Percentiles rank a stretch among this genome's conserved stretches.
Conservation (phyloP, 495 filamentous ascomycete genomes). For the Sporormia fimetaria region DNA sequence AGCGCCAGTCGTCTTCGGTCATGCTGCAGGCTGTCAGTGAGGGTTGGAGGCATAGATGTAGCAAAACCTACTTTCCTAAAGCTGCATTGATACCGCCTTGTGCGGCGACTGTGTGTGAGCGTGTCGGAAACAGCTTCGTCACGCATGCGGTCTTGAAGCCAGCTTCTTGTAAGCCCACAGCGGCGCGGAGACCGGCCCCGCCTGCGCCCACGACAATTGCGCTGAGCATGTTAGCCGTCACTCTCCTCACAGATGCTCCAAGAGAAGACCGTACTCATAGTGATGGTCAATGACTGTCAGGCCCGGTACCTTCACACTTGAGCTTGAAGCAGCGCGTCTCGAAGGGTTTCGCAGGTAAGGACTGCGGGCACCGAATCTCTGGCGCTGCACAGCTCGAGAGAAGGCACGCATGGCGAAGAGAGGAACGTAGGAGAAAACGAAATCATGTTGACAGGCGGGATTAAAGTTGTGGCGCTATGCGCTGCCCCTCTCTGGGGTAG, state of each 20-base stretch:
- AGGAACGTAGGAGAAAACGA: too few species aligned
- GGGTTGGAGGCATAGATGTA: neutral
- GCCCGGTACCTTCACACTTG: neutral
- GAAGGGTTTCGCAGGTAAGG: too few species aligned
- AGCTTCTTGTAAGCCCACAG: slow-evolving; percentile 93
- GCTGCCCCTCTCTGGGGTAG: too few species aligned
- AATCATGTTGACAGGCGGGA: too few species aligned
- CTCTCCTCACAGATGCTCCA: neutral
- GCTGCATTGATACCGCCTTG: slow-evolving; percentile 94
- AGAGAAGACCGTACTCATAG: slow-evolving; percentile 6
- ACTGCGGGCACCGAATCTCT: too few species aligned
- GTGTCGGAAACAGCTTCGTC: slow-evolving; percentile 93
- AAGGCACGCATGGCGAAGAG: too few species aligned
- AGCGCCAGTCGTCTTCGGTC: slow-evolving; percentile 92
- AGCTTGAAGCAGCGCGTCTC: too few species aligned
- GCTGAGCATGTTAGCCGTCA: slow-evolving; percentile 22
- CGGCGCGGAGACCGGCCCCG: slow-evolving; percentile 86
- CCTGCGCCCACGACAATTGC: slow-evolving; percentile 94
- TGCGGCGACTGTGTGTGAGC: slow-evolving; percentile 92
- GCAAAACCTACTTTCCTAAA: slow-evolving; percentile 65
- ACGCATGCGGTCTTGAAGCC: slow-evolving; percentile 99
- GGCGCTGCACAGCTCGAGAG: too few species aligned
- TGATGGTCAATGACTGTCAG: slow-evolving; percentile 11
- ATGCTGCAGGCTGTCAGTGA: slow-evolving; percentile 33
- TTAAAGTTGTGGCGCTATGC: too few species aligned